Base-by-base conservation (phyloP, 108 stramenopile species). In the Skeletonema potamos region DNA sequence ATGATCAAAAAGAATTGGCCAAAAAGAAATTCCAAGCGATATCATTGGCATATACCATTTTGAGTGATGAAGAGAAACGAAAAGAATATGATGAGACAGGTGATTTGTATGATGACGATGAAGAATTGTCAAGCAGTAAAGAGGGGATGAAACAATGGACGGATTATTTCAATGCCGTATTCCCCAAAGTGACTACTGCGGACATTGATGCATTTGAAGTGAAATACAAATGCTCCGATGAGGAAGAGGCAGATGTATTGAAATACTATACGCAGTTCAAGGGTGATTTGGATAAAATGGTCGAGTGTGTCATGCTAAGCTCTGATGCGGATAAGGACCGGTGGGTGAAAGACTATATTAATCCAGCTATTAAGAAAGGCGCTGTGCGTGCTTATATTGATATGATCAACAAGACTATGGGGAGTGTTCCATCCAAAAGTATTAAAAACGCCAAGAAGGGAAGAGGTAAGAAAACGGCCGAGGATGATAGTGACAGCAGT, bases 211-310 rank as follows among this genome's bases (percentile, higher is more conserved):
- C 77, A 6, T 94, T 94, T 73, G 83, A 83, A 22, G 54, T 68
- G n/a, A 89, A 90, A 46, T 94, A 94, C 84, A 94, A 94, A 58
- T 88, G 90, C 73, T 87, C 86, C 11, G 86, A 90, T 30, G 93
- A 94, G 72, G 93, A 94, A 68, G 83, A 85, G 64, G 46, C 64
- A 13, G 93, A 94, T 82, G 93, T 94, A 7, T 51, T 94, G 26
- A 70, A 85, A 56, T 82, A 90, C 64, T 94, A 90, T 59, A 30
- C 63, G 7, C 77, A 85, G 33, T 89, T 88, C 48, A 68, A 83
- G 73, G 93, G 87, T 1, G 79, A 90, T 79, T 74, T 92, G 66
- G 75, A 67, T 30, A 89, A 89, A 70, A 86, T 88, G 81, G 41
- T 93, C 22, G 87, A 88, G 62, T 85, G 83, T 84, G 92, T 93